Conservation (phyloP, 306 rosid species). For the Erythrophleum fordii region DNA sequence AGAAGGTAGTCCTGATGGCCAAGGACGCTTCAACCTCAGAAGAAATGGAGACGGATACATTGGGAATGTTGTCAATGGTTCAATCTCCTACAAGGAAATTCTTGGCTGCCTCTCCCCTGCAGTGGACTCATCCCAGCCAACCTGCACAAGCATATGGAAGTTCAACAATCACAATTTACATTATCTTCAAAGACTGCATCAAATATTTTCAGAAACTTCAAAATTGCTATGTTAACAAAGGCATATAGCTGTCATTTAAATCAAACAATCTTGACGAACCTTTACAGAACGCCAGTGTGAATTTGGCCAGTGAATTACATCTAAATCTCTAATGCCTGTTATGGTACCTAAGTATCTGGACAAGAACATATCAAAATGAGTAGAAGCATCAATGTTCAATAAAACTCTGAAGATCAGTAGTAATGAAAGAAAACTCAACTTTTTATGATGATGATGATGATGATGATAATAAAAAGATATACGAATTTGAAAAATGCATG, state of each 20-base stretch:
- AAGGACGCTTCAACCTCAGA: too few species aligned
- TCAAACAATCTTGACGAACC: constrained; percentile 52
- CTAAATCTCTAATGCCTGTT: constrained; percentile 69
- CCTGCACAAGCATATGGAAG: constrained; percentile 1
- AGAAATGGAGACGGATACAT: too few species aligned
- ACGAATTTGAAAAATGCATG: background rate
- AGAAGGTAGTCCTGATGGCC: too few species aligned
- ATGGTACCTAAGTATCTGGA: constrained; percentile 76
- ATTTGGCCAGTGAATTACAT: constrained; percentile 71
- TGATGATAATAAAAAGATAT: background rate
- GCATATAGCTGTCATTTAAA: background rate
- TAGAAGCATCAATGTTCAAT: background rate
- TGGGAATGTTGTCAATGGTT: too few species aligned
- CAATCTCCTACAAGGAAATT: too few species aligned
- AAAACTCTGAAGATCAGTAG: background rate
- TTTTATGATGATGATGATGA: background rate
- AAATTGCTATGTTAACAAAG: constrained; percentile 35
- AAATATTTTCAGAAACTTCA: background rate
- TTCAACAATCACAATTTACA: constrained; percentile 18
- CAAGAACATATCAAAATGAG: constrained; percentile 19
- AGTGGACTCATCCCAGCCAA: too few species aligned
- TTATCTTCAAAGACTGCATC: constrained; percentile 7
- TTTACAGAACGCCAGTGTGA: constrained; percentile 83
- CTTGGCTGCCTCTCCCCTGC: too few species aligned
- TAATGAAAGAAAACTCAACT: background rate